Base-by-base conservation (phyloP, 1,139 yeast species). In the Scheffersomyces quercinus region DNA sequence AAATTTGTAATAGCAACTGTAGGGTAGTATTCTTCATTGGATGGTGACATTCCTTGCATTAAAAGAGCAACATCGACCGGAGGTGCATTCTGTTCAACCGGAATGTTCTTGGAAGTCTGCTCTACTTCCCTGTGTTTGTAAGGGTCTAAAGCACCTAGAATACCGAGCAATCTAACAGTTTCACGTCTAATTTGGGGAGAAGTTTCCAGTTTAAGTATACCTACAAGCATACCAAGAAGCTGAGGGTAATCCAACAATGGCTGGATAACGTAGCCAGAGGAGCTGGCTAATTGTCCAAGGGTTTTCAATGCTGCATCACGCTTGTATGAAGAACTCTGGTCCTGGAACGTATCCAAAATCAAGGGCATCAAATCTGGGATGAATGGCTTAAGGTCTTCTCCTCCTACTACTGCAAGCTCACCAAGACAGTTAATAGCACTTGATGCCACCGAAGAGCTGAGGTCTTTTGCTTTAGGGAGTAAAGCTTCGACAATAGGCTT, bases 81-180 rank as follows among this genome's bases (percentile, higher is more conserved):
- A 2, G 96, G 93, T 0, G 91, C 88, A 58, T 85, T 88, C 52
- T 88, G 93, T 51, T 87, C 95, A 1, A 83, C 85, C 0, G 88
- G 81, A 20, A 70, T 68, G 40, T 60, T 77, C 44, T 83, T 82
- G 3, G 85, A 81, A 12, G 77, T 78, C 47, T 88, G 84, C 58
- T 91, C 98, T 8, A 91, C 90, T 57, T 89, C 97, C 43, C 97
- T 82, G 55, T 90, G 95, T 58, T 88, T 90, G 61, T 91, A 93
- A 1, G 99, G 99, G 65, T 95, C 99, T 41, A 95, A 72, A 0
- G 99, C 99, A 47, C 99, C 99, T 36, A 95, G 70, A 33, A 91
- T 90, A 58, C 99, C 99, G 49, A 93, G 70, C 16, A 93, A 68
- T 52, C 93, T 76, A 0, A 93, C 97, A 0, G 97, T 86, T 61